These are phyloP conservation scores for Leishmania mexicana DNA, from an alignment of 208 protist species.

Conservation along the genomic window DNA sequence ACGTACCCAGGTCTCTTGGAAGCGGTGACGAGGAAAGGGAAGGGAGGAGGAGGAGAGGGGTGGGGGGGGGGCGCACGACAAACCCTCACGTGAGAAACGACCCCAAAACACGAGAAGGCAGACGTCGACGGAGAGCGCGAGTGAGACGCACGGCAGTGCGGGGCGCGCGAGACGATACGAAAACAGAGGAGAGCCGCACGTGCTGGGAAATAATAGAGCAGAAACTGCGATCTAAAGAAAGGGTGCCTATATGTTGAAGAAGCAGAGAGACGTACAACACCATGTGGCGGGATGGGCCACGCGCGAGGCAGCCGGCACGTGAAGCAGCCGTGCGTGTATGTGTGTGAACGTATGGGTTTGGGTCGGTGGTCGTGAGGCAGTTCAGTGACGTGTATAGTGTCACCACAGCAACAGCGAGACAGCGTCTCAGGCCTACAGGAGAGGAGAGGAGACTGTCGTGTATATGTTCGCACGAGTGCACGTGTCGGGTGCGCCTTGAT, in stretches of 20 bases:
- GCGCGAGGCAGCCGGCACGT: background rate
- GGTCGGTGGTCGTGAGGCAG: background rate
- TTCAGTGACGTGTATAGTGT: background rate
- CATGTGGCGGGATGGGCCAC: background rate
- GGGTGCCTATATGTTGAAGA: too few species aligned
- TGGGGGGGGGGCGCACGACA: background rate
- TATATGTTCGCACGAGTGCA: background rate
- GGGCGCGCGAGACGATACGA: too few species aligned
- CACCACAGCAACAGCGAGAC: background rate
- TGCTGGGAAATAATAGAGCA: background rate
- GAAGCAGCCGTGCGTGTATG: background rate
- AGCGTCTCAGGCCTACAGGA: background rate
- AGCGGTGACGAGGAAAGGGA: background rate
- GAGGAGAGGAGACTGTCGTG: background rate
- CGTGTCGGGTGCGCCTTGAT: background rate
- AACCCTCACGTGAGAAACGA: background rate
- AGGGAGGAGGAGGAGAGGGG: background rate
- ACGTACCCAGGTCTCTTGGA: background rate
- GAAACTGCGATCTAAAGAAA: too few species aligned
- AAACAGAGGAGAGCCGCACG: too few species aligned
- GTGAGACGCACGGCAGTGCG: too few species aligned
- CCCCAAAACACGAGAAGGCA: background rate
- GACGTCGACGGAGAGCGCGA: background rate
- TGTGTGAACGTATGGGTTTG: background rate
- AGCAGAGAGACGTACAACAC: background rate